These are phyloP conservation scores for Pulveroboletus sp. DNA, from an alignment of 768 basidiomycete species.

Conservation along the genomic window DNA sequence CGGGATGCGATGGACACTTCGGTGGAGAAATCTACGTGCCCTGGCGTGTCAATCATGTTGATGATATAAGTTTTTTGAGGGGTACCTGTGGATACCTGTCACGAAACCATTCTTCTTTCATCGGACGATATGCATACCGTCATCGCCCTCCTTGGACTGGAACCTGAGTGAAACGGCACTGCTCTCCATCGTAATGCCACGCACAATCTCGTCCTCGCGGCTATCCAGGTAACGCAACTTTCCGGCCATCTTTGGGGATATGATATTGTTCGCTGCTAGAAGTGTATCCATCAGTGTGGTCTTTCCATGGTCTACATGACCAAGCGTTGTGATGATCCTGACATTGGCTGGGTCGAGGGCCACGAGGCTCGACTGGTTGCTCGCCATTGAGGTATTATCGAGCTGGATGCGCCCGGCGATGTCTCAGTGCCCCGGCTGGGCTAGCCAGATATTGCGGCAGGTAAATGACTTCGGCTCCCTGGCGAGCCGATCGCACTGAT, in stretches of 20 bases:
- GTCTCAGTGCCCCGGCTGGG: background rate
- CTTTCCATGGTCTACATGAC: constrained; percentile 95
- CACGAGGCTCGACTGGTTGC: constrained; percentile 13
- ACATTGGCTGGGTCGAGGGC: constrained; percentile 41
- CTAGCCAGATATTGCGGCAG: background rate
- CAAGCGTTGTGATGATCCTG: constrained; percentile 79
- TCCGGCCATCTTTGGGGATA: constrained; percentile 90
- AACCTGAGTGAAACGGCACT: constrained; percentile 91
- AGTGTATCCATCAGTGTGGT: constrained; percentile 93
- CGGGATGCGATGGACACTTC: constrained; percentile 95
- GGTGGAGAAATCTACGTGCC: constrained; percentile 97
- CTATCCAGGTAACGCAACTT: constrained; percentile 95
- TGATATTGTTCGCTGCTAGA: constrained; percentile 96
- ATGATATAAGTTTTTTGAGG: constrained; percentile 70
- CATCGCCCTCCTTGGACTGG: constrained; percentile 64
- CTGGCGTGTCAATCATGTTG: constrained; percentile 98
- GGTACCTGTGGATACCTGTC: constrained; percentile 45
- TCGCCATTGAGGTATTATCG: constrained; percentile 19
- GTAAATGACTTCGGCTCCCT: background rate
- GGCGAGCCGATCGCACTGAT: too few relatives aligned
- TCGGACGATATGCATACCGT: constrained; percentile 45
- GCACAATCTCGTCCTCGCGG: constrained; percentile 93
- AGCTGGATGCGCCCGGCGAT: background rate
- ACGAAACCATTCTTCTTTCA: constrained; percentile 11
- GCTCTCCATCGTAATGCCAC: constrained; percentile 99